Conservation (phyloP, 2,329 filamentous ascomycete species). For the Fusarium nematophilum region DNA sequence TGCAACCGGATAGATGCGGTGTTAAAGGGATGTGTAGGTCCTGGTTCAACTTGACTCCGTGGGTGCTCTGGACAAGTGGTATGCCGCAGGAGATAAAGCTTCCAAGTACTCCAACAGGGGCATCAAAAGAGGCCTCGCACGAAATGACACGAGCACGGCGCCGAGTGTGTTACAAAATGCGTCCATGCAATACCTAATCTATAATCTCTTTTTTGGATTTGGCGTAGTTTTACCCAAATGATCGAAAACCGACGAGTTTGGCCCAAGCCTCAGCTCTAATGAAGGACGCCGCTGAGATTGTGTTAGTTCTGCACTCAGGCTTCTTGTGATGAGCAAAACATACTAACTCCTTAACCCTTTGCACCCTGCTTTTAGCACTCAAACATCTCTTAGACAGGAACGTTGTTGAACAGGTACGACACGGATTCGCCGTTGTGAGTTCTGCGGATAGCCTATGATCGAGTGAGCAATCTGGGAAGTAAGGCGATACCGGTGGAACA, state of each 20-base stretch:
- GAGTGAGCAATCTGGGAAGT: conserved; percentile 13
- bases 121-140: background rate
- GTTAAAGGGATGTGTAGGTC: too few relatives aligned
- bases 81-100: too few relatives aligned
- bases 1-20: too few relatives aligned
- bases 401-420: conserved; percentile 76
- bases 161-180: conserved; percentile 3
- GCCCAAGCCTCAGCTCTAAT: conserved; percentile 36
- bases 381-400: conserved; percentile 57
- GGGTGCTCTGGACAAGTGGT: too few relatives aligned
- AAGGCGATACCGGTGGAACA: conserved; percentile 3
- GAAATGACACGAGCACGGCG: conserved; percentile 1
- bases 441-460: conserved; percentile 69
- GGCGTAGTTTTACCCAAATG: conserved; percentile 26
- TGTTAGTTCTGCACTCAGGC: conserved; percentile 25
- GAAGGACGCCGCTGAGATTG: conserved; percentile 32
- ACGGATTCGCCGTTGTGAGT: conserved; percentile 76
- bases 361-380: conserved; percentile 12
- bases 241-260: conserved; percentile 19
- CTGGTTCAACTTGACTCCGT: too few relatives aligned
- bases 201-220: conserved; percentile 30
- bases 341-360: conserved; percentile 42
- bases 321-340: conserved; percentile 13
- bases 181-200: conserved; percentile 19
- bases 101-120: too few relatives aligned